Evolutionary conservation across 345 rosid genomes (phyloP).

Genomic region (Eucalyptus dawsonii): DNA sequence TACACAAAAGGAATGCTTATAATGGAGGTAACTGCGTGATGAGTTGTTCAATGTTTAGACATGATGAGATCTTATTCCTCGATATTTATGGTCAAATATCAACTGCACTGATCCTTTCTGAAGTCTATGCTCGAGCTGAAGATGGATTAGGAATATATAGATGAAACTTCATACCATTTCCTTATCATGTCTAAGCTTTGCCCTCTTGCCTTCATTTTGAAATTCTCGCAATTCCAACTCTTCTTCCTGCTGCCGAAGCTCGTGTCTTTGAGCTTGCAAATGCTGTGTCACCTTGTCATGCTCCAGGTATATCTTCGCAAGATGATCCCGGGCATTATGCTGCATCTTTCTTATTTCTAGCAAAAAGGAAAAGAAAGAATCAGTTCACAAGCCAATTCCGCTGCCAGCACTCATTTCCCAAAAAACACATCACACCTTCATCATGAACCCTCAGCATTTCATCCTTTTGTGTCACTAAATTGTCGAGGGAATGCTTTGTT

Average conservation of each 20-base stretch:
- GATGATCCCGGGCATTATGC: constrained; percentile 7
- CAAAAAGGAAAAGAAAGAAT: not conserved
- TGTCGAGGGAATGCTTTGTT: constrained; percentile 1
- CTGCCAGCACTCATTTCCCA: not conserved
- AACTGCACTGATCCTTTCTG: not conserved
- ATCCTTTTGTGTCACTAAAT: constrained; percentile 15
- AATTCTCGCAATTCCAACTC: constrained; percentile 29
- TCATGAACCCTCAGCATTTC: constrained; percentile 26
- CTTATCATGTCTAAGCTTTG: constrained; percentile 22
- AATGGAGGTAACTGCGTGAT: not conserved
- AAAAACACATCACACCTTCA: constrained; percentile 24
- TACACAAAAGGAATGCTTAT: not conserved
- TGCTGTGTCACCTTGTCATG: constrained; percentile 5
- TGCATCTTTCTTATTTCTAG: constrained; percentile 25
- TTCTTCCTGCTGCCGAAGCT: constrained; percentile 27
- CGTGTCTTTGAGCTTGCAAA: constrained; percentile 15
- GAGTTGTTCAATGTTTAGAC: not conserved
- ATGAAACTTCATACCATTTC: constrained; percentile 24
- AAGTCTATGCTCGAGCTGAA: not conserved
- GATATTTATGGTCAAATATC: not conserved
- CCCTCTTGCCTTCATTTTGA: constrained; percentile 32
- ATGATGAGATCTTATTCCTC: not conserved
- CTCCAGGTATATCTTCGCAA: not conserved
- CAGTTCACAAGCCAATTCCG: not conserved
- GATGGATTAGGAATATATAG: not conserved